These are phyloP conservation scores for Opeltia flavorubescens DNA, from an alignment of 495 filamentous ascomycete genomes.

Conservation along the genomic window DNA sequence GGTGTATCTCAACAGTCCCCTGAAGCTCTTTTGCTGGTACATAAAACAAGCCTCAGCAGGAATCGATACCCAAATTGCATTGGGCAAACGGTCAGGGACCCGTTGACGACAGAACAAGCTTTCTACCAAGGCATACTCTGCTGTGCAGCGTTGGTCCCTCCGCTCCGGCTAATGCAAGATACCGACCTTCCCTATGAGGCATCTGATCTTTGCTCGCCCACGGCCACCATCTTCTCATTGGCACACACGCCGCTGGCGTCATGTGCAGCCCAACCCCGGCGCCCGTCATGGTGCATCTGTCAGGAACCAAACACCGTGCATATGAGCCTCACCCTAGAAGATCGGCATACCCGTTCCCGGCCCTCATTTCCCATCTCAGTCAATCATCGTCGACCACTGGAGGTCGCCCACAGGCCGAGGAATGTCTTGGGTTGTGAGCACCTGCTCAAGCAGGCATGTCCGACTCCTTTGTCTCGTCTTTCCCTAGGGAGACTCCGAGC, in stretches of 20 bases:
- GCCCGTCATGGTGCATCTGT: background rate
- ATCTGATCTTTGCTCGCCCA: no score
- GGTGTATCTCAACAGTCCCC: no score
- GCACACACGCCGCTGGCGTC: background rate
- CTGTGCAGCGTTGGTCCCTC: no score
- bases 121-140: no score
- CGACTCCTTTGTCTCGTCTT: background rate
- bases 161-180: no score
- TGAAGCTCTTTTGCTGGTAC: no score
- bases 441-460: background rate
- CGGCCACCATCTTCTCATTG: background rate
- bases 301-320: background rate
- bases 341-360: background rate
- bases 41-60: no score
- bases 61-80: no score
- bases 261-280: background rate
- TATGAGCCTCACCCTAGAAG: background rate
- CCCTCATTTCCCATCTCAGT: background rate
- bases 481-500: background rate
- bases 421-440: background rate
- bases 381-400: background rate
- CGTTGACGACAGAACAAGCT: no score
- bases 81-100: no score
- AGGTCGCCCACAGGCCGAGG: background rate
- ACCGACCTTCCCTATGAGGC: no score